Percentiles rank a stretch among this genome's conserved stretches.
Evolutionary conservation across 139 green algal genomes (phyloP).

Genomic region (Ulvella scutata): DNA sequence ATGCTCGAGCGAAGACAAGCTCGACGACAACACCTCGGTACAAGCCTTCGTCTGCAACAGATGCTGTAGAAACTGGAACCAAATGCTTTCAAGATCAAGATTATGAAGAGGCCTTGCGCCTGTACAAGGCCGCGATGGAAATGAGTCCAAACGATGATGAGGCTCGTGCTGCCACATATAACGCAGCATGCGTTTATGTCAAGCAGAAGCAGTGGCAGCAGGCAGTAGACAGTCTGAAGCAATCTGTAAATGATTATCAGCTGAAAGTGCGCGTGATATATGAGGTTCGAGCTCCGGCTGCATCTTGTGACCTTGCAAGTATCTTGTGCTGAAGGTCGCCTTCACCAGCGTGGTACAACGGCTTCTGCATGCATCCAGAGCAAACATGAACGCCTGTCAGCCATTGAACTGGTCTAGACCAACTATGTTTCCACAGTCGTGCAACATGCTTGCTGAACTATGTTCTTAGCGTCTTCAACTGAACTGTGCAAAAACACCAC

Average conservation of each 20-base stretch:
- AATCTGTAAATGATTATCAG: slow-evolving; percentile 63
- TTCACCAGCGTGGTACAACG: background rate
- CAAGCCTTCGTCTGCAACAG: slow-evolving; percentile 22
- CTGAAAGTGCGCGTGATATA: slow-evolving; percentile 68
- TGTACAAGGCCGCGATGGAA: slow-evolving; percentile 51
- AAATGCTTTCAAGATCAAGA: slow-evolving; percentile 25
- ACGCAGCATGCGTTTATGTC: slow-evolving; percentile 67
- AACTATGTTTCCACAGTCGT: no score
- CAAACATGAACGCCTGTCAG: no score
- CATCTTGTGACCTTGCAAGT: no score
- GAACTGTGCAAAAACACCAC: background rate
- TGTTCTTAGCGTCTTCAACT: background rate
- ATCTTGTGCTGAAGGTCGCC: background rate
- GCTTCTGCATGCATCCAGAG: background rate
- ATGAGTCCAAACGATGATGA: slow-evolving; percentile 68
- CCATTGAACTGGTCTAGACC: no score
- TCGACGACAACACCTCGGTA: no score
- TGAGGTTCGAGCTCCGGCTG: no score
- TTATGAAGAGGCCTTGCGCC: slow-evolving; percentile 32
- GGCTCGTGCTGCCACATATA: slow-evolving; percentile 76
- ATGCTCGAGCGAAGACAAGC: no score
- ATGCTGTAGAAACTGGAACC: slow-evolving; percentile 46
- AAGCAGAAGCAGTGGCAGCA: slow-evolving; percentile 59
- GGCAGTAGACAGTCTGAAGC: slow-evolving; percentile 46
- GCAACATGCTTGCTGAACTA: background rate